Evolutionary conservation across 2,329 filamentous ascomycete genomes (phyloP).

Genomic region (Oidium heveae): DNA sequence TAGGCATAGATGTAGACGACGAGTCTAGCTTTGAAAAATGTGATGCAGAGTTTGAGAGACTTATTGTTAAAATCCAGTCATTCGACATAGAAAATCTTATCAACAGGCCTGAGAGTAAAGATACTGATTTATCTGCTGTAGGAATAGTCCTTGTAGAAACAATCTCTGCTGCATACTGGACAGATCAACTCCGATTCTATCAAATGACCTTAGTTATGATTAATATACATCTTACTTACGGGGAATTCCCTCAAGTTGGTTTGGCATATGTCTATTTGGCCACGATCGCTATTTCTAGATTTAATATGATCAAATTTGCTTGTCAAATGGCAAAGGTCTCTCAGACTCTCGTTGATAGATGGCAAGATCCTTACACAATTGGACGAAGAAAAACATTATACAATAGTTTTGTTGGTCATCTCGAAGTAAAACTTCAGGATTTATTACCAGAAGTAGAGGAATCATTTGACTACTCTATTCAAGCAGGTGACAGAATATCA

Average conservation of each 20-base stretch:
- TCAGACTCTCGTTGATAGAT: conserved; percentile 36
- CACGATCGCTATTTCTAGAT: conserved; percentile 40
- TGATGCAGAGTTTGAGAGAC: conserved; percentile 44
- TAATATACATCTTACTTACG: conserved; percentile 34
- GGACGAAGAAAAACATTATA: conserved; percentile 46
- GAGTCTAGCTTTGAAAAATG: conserved; percentile 50
- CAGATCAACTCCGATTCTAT: conserved; percentile 45
- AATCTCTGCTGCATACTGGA: conserved; percentile 48
- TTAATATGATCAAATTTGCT: conserved; percentile 44
- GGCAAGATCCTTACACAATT: conserved; percentile 36
- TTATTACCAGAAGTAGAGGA: conserved; percentile 35
- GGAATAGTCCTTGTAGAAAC: conserved; percentile 49
- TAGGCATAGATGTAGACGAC: conserved; percentile 41
- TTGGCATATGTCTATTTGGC: conserved; percentile 43
- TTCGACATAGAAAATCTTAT: conserved; percentile 25
- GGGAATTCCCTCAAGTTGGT: conserved; percentile 43
- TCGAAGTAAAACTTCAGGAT: conserved; percentile 34
- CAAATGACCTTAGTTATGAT: conserved; percentile 42
- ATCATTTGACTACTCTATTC: conserved; percentile 38
- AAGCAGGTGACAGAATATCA: conserved; percentile 44
- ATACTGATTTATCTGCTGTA: conserved; percentile 32
- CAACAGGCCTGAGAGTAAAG: conserved; percentile 18
- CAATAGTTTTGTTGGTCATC: conserved; percentile 42
- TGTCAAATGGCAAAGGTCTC: conserved; percentile 36
- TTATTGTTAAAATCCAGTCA: conserved; percentile 32